These are phyloP conservation scores for Linnemannia zychae DNA, from an alignment of 192 early-diverging fungal species.

Conservation along the genomic window DNA sequence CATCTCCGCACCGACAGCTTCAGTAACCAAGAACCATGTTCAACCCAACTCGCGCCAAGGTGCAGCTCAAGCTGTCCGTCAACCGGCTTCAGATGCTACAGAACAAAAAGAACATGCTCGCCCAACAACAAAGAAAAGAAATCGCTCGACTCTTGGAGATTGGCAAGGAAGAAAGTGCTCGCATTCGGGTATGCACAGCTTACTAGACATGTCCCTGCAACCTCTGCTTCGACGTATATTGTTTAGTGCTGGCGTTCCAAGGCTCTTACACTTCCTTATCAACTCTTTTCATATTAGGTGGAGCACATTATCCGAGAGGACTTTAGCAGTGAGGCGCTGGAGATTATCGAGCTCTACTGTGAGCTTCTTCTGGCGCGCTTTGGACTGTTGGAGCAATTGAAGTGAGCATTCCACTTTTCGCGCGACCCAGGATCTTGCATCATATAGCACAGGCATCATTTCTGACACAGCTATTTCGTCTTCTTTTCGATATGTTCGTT, in stretches of 20 bases:
- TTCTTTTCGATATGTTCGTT: neutral
- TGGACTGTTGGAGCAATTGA: slow-evolving; percentile 87
- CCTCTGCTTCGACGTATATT: too few relatives aligned
- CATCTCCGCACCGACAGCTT: neutral
- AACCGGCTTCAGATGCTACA: slow-evolving; percentile 91
- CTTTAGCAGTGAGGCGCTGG: slow-evolving; percentile 91
- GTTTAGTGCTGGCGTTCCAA: too few relatives aligned
- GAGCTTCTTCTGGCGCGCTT: slow-evolving; percentile 90
- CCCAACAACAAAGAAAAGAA: slow-evolving; percentile 82
- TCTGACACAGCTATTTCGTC: neutral
- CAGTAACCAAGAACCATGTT: slow-evolving; percentile 45
- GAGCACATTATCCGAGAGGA: slow-evolving; percentile 97
- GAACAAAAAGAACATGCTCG: slow-evolving; percentile 85
- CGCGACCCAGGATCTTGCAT: neutral
- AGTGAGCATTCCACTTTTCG: slow-evolving; percentile 54
- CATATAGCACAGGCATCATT: neutral
- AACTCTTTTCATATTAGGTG: too few relatives aligned
- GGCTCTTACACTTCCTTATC: too few relatives aligned
- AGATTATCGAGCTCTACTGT: slow-evolving; percentile 93
- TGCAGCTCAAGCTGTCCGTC: slow-evolving; percentile 90
- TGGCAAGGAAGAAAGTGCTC: slow-evolving; percentile 89
- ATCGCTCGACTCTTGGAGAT: slow-evolving; percentile 85
- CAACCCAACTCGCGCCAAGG: slow-evolving; percentile 79
- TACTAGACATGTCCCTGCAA: too few relatives aligned
- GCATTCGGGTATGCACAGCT: slow-evolving; percentile 73